These are phyloP conservation scores for Mucuna pruriens DNA, from an alignment of 306 rosid species.

Conservation along the genomic window DNA sequence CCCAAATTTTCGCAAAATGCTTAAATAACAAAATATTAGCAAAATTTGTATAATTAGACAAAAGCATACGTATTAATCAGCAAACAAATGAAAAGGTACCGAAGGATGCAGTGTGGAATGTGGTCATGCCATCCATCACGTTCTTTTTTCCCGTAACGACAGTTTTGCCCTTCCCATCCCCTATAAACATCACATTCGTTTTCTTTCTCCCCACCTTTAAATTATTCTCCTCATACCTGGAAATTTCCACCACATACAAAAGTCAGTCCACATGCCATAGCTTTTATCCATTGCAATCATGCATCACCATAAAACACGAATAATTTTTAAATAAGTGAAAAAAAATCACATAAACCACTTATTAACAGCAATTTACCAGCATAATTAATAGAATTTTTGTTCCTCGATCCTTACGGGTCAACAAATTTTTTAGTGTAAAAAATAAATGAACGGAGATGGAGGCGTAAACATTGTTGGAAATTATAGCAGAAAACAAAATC, in stretches of 20 bases:
- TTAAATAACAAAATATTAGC: neutral
- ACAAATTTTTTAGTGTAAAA: neutral
- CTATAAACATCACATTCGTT: conserved; percentile 81
- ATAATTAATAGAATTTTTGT: neutral
- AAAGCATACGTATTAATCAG: neutral
- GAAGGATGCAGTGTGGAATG: conserved; percentile 90
- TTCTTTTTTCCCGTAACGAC: conserved; percentile 67
- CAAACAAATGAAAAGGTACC: conserved; percentile 54
- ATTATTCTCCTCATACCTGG: conserved; percentile 87
- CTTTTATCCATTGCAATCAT: neutral
- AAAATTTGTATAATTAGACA: neutral
- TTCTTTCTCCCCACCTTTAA: conserved; percentile 93
- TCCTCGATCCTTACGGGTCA: neutral
- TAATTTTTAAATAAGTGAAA: neutral
- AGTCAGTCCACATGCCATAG: conserved; percentile 17
- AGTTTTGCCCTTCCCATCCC: conserved; percentile 82
- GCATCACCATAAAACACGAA: neutral
- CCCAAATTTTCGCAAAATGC: neutral
- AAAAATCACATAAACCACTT: neutral
- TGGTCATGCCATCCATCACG: conserved; percentile 55
- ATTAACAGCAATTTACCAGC: neutral
- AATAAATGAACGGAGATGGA: neutral
- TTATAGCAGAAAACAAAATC: neutral
- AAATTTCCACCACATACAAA: conserved; percentile 37
- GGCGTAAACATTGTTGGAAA: neutral